These are phyloP conservation scores for Fomitopsis betulina DNA, from an alignment of 1,284 basidiomycete species.

Conservation along the genomic window DNA sequence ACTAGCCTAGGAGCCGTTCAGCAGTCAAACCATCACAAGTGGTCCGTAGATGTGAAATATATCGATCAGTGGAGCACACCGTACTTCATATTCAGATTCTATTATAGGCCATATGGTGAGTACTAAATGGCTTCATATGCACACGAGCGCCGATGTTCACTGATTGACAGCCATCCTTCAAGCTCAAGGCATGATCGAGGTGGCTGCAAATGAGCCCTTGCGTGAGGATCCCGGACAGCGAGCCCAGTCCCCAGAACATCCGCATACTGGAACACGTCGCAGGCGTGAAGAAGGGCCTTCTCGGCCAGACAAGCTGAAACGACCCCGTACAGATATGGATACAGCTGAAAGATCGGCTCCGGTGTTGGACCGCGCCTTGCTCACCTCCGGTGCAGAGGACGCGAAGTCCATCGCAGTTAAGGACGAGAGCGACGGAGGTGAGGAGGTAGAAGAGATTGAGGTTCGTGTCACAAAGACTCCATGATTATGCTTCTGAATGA, in stretches of 20 bases:
- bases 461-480: background rate
- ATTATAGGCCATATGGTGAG: background rate
- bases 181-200: conserved; percentile 11
- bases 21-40: background rate
- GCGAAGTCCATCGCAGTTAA: background rate
- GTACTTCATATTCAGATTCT: background rate
- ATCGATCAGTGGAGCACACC: background rate
- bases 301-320: background rate
- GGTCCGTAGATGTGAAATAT: background rate
- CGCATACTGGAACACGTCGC: background rate
- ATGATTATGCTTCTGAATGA: background rate
- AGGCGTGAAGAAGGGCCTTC: background rate
- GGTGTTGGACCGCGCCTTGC: no score
- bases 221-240: background rate
- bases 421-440: background rate
- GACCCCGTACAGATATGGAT: background rate
- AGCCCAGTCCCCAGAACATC: no score
- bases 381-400: background rate
- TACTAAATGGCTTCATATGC: background rate
- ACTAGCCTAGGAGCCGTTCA: background rate
- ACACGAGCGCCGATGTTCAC: background rate
- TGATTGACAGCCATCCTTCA: conserved; percentile 7
- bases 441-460: background rate
- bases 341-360: background rate
- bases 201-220: background rate